A percentile compares a stretch with the other conserved stretches of the same genome.
Evolutionary conservation across 1,284 basidiomycete genomes (phyloP).

Genomic region (Sporisorium iseilematis-ciliati): DNA sequence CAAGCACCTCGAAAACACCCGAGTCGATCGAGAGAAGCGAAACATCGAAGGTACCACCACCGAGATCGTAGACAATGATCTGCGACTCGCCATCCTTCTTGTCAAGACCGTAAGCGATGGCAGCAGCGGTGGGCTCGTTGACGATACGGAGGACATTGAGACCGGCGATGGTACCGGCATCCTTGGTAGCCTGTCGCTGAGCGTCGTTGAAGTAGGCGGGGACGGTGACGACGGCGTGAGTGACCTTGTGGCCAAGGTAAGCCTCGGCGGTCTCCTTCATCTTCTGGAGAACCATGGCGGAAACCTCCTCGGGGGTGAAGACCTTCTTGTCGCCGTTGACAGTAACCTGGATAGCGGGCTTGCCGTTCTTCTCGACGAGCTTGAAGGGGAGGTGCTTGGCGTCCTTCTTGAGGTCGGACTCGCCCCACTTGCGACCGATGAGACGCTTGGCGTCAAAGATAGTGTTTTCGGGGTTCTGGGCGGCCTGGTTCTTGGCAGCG

Average conservation of each 20-base stretch:
- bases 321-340: slow-evolving; percentile 63
- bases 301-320: slow-evolving; percentile 82
- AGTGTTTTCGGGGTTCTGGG: slow-evolving; percentile 88
- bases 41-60: slow-evolving; percentile 98
- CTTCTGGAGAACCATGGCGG: slow-evolving; percentile 93
- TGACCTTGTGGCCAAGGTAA: slow-evolving; percentile 95
- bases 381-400: slow-evolving; percentile 69
- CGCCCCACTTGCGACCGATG: slow-evolving; percentile 76
- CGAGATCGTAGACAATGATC: slow-evolving; percentile 98
- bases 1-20: slow-evolving; percentile 96
- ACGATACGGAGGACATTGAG: slow-evolving; percentile 96
- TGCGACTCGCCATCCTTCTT: slow-evolving; percentile 91
- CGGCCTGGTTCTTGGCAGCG: slow-evolving; percentile 76
- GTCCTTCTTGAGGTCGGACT: slow-evolving; percentile 72
- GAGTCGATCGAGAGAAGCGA: slow-evolving; percentile 95
- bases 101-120: slow-evolving; percentile 97
- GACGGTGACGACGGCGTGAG: slow-evolving; percentile 95
- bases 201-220: slow-evolving; percentile 95
- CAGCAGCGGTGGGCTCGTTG: slow-evolving; percentile 97
- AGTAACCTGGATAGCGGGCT: slow-evolving; percentile 69
- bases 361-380: slow-evolving; percentile 72
- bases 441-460: slow-evolving; percentile 95
- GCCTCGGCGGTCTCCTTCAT: slow-evolving; percentile 99
- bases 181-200: slow-evolving; percentile 98
- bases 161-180: slow-evolving; percentile 96